phyloP scores from a whole-genome alignment of 805 yeast species.

The Cyberlindnera petersonii region DNA sequence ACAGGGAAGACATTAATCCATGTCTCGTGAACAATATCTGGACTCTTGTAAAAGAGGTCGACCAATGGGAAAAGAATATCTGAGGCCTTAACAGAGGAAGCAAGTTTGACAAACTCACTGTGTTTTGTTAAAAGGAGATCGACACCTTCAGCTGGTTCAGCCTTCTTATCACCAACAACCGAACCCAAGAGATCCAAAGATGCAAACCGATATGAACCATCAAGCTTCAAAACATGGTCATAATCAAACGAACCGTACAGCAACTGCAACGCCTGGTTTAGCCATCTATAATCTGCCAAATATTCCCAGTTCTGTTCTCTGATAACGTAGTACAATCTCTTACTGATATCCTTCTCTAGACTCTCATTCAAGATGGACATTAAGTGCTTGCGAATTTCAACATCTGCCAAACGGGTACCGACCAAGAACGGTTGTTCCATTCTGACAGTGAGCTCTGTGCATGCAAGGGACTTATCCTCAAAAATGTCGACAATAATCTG shows the following conservation, averaged over 20 bases:
- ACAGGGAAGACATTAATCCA: conserved; percentile 86
- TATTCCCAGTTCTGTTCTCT: conserved; percentile 97
- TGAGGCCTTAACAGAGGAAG: conserved; percentile 43
- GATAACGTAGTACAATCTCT: conserved; percentile 80
- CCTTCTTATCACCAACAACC: conserved; percentile 22
- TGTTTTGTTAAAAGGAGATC: conserved; percentile 31
- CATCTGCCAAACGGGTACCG: conserved; percentile 84
- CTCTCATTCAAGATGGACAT: conserved; percentile 77
- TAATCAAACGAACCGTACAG: conserved; percentile 72
- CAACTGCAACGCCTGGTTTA: conserved; percentile 87
- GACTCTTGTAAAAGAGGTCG: conserved; percentile 78
- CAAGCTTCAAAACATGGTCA: conserved; percentile 43
- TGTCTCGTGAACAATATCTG: conserved; percentile 71
- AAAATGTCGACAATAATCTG: conserved; percentile 85
- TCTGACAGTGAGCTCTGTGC: conserved; percentile 86
- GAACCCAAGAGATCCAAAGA: conserved; percentile 41
- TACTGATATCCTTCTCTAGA: conserved; percentile 70
- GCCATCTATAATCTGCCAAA: conserved; percentile 89
- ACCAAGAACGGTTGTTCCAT: conserved; percentile 96
- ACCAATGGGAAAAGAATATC: conserved; percentile 68
- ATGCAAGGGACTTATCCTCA: conserved; percentile 68
- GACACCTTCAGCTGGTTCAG: conserved; percentile 27
- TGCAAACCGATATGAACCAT: conserved; percentile 50
- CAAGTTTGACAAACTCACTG: conserved; percentile 26
- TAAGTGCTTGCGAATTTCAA: conserved; percentile 65